Evolutionary conservation across 768 basidiomycete genomes (phyloP).

Genomic region (Russula dissimulans): DNA sequence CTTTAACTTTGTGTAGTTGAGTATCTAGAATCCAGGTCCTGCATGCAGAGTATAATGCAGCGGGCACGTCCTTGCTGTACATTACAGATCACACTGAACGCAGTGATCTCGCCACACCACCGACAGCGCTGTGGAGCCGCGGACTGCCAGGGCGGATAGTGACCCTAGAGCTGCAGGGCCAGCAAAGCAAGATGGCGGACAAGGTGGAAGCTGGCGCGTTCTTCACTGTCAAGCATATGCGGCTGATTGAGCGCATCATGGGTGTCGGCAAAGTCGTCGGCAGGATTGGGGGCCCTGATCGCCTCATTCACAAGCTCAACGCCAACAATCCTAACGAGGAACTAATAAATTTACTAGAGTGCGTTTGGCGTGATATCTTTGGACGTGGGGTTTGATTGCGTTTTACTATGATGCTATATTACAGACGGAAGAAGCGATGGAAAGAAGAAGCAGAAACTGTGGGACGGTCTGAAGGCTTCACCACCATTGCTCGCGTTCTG

Average conservation of each 20-base stretch:
- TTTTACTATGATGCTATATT: not conserved
- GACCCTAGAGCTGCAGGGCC: slow-evolving; percentile 13
- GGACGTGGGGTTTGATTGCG: not conserved
- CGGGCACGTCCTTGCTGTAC: slow-evolving; percentile 7
- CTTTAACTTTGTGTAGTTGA: not conserved
- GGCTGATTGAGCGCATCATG: slow-evolving; percentile 8
- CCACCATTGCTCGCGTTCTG: slow-evolving; percentile 7
- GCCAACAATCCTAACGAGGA: slow-evolving; percentile 8
- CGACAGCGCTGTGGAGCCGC: slow-evolving; percentile 2
- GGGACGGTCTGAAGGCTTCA: not conserved
- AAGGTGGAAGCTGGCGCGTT: slow-evolving; percentile 8
- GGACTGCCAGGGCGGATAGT: slow-evolving; percentile 5
- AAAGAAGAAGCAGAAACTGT: not conserved
- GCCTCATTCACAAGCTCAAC: slow-evolving; percentile 16
- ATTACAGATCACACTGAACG: slow-evolving; percentile 18
- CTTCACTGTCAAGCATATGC: slow-evolving; percentile 17
- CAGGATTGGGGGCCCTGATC: slow-evolving; percentile 16
- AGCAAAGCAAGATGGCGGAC: slow-evolving; percentile 15
- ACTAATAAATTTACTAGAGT: slow-evolving; percentile 9
- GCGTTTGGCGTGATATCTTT: not conserved
- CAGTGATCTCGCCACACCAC: slow-evolving; percentile 10
- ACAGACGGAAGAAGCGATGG: slow-evolving; percentile 11
- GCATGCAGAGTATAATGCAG: slow-evolving; percentile 7
- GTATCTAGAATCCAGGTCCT: slow-evolving; percentile 6
- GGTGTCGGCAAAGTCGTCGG: slow-evolving; percentile 10